Evolutionary conservation across 495 filamentous ascomycete genomes (phyloP).

Genomic region (Aspergillus heteromorphus): DNA sequence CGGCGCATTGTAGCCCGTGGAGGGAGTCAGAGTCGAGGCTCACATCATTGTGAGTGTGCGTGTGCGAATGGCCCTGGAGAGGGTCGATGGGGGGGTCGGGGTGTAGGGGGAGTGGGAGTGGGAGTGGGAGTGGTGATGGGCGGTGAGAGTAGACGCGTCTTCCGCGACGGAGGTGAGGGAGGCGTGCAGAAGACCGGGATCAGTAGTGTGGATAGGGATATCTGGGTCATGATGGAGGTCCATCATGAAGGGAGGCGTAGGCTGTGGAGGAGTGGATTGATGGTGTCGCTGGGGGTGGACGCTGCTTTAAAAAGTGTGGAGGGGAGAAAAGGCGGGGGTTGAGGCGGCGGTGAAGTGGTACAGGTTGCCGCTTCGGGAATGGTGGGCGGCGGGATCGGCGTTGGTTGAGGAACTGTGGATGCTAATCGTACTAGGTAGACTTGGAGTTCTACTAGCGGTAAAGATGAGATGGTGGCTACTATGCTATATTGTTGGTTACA

Average conservation of each 20-base stretch:
- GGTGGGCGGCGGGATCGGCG: background rate
- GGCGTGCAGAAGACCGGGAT: slow-evolving; percentile 14
- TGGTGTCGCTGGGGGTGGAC: slow-evolving; percentile 3
- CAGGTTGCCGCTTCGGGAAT: background rate
- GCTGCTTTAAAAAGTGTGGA: slow-evolving; percentile 18
- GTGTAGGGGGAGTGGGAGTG: slow-evolving; percentile 1
- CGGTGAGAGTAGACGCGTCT: slow-evolving; percentile 18
- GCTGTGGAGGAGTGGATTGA: background rate
- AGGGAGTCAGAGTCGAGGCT: background rate
- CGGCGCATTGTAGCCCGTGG: background rate
- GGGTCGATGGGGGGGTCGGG: slow-evolving; percentile 8
- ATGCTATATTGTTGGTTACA: too few species aligned
- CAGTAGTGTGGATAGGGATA: slow-evolving; percentile 10
- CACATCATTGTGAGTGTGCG: background rate
- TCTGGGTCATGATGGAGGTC: background rate
- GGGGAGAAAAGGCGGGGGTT: slow-evolving; percentile 15
- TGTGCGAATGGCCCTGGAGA: background rate
- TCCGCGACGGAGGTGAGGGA: slow-evolving; percentile 19
- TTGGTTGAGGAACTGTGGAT: background rate
- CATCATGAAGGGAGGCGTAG: too few species aligned
- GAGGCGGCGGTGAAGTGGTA: slow-evolving; percentile 17
- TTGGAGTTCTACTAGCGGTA: too few species aligned
- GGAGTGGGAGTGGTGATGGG: slow-evolving; percentile 13
- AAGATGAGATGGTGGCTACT: too few species aligned
- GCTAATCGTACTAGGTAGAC: too few species aligned